Evolutionary conservation across 1,284 basidiomycete genomes (phyloP), one percentile per base, ranked within the genome.

Genomic region (Kalmanozyma brasiliensis): DNA sequence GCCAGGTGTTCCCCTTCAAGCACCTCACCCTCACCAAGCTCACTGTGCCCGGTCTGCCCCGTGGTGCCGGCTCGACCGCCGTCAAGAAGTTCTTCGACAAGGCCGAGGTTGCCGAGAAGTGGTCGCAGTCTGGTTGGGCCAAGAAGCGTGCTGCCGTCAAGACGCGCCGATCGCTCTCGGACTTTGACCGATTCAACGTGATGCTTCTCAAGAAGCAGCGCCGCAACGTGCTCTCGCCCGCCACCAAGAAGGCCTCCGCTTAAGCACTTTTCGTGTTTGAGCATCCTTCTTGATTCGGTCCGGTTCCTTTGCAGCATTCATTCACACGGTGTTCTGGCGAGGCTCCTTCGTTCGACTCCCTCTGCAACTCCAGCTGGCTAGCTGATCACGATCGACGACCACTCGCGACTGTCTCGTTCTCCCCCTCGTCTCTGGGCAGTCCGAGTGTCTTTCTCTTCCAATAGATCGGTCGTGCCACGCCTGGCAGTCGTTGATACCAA

Each of bases 1-100:
- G 95, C 80, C 95, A 98, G 85, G 83, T 90, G 32, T 91, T 90
- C 87, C 88, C 91, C 74, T 97, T 91, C 90, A 91, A 91, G 84
- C 89, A 96, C 86, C 87, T 98, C 79, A 89, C 90, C 83, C 90
- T 98, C 82, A 98, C 94, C 37, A 91, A 92, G 67, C 86, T 94
- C 84, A 86, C 88, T 79, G 86, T 98, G 78, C 87, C 89, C 75
- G 89, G 88, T 72, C 89, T 98, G 55, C 93, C 94, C 82, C 93
- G 94, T 75, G 92, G 84, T 60, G 92, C 94, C 44, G 89, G 93
- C 69, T 86, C 91, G 11, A 88, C 92, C 67, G 86, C 87, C 72
- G 87, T 98, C 83, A 90, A 89, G 86, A 96, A 94, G 86, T 87
- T 89, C 46, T 85, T 95, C 73, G 93, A 96, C 85, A 91, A 90